phyloP scores from a whole-genome alignment of 208 protist genomes.

The Crithidia acanthocephali region DNA sequence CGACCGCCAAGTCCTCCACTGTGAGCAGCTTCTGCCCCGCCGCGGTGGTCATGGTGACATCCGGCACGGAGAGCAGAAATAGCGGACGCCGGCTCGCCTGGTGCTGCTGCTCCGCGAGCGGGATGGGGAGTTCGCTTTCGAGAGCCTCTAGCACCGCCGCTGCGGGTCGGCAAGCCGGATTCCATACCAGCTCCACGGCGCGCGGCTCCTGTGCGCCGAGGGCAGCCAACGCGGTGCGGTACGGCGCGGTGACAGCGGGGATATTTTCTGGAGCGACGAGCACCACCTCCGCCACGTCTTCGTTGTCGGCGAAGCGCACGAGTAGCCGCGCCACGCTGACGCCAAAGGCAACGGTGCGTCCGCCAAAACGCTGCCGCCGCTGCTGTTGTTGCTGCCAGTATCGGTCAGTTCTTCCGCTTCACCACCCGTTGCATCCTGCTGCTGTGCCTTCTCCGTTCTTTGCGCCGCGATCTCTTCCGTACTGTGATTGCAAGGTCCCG shows the following conservation, averaged over 20 bases:
- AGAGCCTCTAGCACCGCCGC: background rate
- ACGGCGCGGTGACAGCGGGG: constrained; percentile 14
- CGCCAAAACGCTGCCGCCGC: constrained; percentile 1
- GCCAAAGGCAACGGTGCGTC: constrained; percentile 11
- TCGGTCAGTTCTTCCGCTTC: no score
- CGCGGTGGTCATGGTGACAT: constrained; percentile 35
- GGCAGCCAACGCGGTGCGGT: constrained; percentile 14
- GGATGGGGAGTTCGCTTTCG: background rate
- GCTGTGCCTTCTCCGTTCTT: background rate
- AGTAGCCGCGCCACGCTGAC: constrained; percentile 29
- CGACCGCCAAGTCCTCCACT: constrained; percentile 20
- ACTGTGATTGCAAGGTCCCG: no score
- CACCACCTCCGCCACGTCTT: constrained; percentile 31
- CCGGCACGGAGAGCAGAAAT: constrained; percentile 24
- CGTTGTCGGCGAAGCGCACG: constrained; percentile 14
- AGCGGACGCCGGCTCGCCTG: background rate
- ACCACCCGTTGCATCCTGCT: background rate
- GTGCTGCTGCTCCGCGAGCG: background rate
- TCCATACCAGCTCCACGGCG: constrained; percentile 27
- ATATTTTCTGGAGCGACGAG: constrained; percentile 25
- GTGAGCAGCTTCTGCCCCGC: constrained; percentile 28
- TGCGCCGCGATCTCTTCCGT: background rate
- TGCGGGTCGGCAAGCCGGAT: background rate
- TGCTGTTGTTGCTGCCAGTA: background rate
- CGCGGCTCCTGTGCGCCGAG: constrained; percentile 23